Conservation (phyloP, 192 early-diverging fungal species). For the Podila verticillata region DNA sequence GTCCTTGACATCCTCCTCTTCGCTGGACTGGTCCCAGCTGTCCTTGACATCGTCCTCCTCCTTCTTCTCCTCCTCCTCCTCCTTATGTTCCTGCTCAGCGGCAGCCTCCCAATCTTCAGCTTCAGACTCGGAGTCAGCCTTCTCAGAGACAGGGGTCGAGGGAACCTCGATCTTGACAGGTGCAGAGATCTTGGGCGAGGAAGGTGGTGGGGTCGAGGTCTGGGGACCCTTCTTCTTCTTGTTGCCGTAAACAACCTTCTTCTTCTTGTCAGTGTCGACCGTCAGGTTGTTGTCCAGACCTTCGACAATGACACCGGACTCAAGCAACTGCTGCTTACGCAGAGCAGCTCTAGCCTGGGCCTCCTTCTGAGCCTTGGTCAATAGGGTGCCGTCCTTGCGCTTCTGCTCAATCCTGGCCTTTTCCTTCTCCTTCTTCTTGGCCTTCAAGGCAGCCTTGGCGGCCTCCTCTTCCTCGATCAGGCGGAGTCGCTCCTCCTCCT, state of each 20-base stretch:
- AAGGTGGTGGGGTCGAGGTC: constrained; percentile 47
- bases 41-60: constrained; percentile 73
- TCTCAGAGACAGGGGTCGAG: constrained; percentile 56
- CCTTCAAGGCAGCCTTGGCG: constrained; percentile 78
- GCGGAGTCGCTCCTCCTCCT: constrained; percentile 76
- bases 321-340: constrained; percentile 80
- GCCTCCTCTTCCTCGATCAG: constrained; percentile 83
- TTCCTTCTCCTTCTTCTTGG: constrained; percentile 85
- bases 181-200: constrained; percentile 45
- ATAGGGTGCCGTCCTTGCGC: constrained; percentile 89
- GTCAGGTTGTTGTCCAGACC: constrained; percentile 62
- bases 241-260: constrained; percentile 77
- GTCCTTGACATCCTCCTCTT: constrained; percentile 72
- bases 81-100: constrained; percentile 59
- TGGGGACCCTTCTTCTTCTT: constrained; percentile 75
- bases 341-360: constrained; percentile 76
- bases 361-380: constrained; percentile 93
- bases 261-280: constrained; percentile 64
- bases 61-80: constrained; percentile 65
- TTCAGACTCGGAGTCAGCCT: constrained; percentile 48
- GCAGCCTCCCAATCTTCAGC: constrained; percentile 50
- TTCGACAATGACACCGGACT: constrained; percentile 81
- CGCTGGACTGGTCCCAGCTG: constrained; percentile 61
- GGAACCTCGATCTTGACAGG: constrained; percentile 38
- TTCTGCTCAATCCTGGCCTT: constrained; percentile 91